Percentiles rank a stretch among this genome's conserved stretches.
Conservation (phyloP, 768 basidiomycete species). For the Cubamyces sp. region DNA sequence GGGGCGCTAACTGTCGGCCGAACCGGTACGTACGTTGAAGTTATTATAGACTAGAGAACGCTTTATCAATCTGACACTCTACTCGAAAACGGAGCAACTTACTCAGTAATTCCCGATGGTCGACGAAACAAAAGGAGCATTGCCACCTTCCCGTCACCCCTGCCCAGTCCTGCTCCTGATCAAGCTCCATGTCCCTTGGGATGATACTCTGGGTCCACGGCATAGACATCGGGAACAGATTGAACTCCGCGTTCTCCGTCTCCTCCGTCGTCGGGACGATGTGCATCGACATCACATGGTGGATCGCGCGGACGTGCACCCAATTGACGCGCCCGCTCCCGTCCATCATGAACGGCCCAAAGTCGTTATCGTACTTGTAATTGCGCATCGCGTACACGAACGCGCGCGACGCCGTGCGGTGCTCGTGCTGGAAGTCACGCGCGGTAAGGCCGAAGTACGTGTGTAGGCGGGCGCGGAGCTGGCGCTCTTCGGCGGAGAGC, state of each 20-base stretch:
- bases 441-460: slow-evolving; percentile 59
- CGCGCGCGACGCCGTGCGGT: slow-evolving; percentile 49
- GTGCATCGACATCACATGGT: slow-evolving; percentile 59
- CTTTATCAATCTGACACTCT: not conserved
- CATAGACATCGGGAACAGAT: slow-evolving; percentile 52
- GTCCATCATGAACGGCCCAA: slow-evolving; percentile 57
- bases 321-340: slow-evolving; percentile 57
- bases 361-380: slow-evolving; percentile 52
- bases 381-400: slow-evolving; percentile 67
- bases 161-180: slow-evolving; percentile 55
- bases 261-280: slow-evolving; percentile 42
- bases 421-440: slow-evolving; percentile 40
- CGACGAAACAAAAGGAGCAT: slow-evolving; percentile 68
- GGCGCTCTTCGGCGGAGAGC: slow-evolving; percentile 42
- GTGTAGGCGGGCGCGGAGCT: slow-evolving; percentile 57
- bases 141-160: slow-evolving; percentile 63
- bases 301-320: slow-evolving; percentile 59
- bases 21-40: slow-evolving; percentile 29
- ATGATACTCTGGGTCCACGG: slow-evolving; percentile 57
- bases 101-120: slow-evolving; percentile 70
- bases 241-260: slow-evolving; percentile 21
- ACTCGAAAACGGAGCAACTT: slow-evolving; percentile 32
- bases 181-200: slow-evolving; percentile 42
- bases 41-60: slow-evolving; percentile 52
- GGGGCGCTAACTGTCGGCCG: not conserved